These are phyloP conservation scores for Hordeum vulgare DNA, from an alignment of 176 grass and related monocot genomes.

Conservation along the genomic window MorexV3_pseudomolecules_assembly NC_058522.1:420744117-420744616, in stretches of 20 bases:
- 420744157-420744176: constrained; percentile 24
- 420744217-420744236: constrained; percentile 97
- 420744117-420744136: constrained; percentile 4
- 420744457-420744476: constrained; percentile 15
- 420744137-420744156: constrained; percentile 7
- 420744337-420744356: neutral
- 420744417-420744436: neutral
- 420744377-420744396: neutral
- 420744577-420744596: constrained; percentile 16
- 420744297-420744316: neutral
- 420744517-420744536: constrained; percentile 59
- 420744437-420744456: constrained; percentile 1
- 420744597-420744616: constrained; percentile 17
- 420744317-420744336: neutral
- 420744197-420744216: constrained; percentile 78
- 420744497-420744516: constrained; percentile 72
- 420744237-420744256: constrained; percentile 88
- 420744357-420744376: neutral
- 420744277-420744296: constrained; percentile 28
- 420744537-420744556: constrained; percentile 67
- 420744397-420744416: neutral
- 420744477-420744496: constrained; percentile 95
- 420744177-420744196: neutral
- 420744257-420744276: constrained; percentile 95
- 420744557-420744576: constrained; percentile 81